phyloP scores from a whole-genome alignment of 139 green algal genomes.

The Raphidocelis subcapitata region DNA sequence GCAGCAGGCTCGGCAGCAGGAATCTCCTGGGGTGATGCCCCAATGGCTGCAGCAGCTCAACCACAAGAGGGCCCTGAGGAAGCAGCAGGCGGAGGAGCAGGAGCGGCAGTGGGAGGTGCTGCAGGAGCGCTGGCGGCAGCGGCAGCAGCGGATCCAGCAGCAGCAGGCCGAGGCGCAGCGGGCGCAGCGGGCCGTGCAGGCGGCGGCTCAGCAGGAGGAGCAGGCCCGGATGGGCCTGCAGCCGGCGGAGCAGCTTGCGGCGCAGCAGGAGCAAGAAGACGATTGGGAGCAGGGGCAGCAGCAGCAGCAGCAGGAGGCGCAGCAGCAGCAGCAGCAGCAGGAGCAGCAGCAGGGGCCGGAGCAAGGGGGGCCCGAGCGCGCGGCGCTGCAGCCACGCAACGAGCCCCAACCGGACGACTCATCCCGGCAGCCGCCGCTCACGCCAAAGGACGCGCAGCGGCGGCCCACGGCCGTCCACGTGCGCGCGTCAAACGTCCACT shows the following conservation, averaged over 20 bases:
- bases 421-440: no score
- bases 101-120: not conserved
- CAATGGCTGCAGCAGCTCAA: no score
- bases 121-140: not conserved
- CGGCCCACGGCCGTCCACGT: no score
- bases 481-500: no score
- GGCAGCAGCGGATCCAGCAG: not conserved
- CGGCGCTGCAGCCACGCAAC: no score
- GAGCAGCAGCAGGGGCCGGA: conserved; percentile 1
- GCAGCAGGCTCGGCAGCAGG: no score
- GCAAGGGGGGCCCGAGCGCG: no score
- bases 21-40: no score
- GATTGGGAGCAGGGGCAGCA: not conserved
- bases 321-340: conserved; percentile 5
- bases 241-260: not conserved
- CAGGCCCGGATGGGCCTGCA: not conserved
- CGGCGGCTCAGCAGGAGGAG: not conserved
- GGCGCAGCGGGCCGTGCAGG: not conserved
- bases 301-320: not conserved
- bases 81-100: conserved; percentile 8
- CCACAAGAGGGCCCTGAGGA: not conserved
- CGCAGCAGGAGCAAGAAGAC: not conserved
- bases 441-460: no score
- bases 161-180: not conserved
- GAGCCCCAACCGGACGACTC: no score